Base-by-base conservation (phyloP, 2,329 filamentous ascomycete genomes). In the Exophiala lecanii-corni region DNA sequence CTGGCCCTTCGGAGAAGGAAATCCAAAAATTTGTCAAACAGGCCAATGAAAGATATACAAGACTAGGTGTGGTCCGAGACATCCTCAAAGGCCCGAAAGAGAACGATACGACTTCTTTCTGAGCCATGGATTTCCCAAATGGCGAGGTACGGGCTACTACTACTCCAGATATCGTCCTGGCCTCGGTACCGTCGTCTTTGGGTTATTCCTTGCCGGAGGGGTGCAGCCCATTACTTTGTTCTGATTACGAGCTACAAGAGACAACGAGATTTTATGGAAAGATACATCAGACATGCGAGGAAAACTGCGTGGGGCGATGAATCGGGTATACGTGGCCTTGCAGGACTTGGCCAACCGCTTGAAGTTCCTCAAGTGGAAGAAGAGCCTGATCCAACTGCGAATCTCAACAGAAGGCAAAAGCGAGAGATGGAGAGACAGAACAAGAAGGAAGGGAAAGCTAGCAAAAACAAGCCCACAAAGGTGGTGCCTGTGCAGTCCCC, bases 91-190 rank as follows among this genome's bases (percentile, higher is more conserved):
- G 91, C 1, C 72, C 84, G 78, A 78, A 41, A 79, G 92, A 51
- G 85, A 87, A 56, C 84, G 92, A 51, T 98, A 98, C 67, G 91
- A 98, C 64, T 84, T 96, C 66, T 98, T 97, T 71, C 69, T 97
- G 48, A 70, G 73, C 63, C 89, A 97, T 66, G 92, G 92, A 49
- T 98, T 98, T 71, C 92, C 92, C 21, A 80, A 79, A 43, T 98
- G 92, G 92, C 89, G 91, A 71, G 92, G 92, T 45, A 96, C 91
- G 33, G 91, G 92, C 50, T 98, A 98, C 76, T 98, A 97, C 76
- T 98, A 98, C 72, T 82, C 81, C 58, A 82, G 92, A 45, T 96
- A 91, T 75, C 80, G 92, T 15, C 92, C 92, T 2, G 92, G 92
- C 6, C 72, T 97, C 33, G 88, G 87, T 46, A 86, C 86, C 10